phyloP scores from a whole-genome alignment of 2,329 filamentous ascomycete genomes.

The Talaromyces sp. region DNA sequence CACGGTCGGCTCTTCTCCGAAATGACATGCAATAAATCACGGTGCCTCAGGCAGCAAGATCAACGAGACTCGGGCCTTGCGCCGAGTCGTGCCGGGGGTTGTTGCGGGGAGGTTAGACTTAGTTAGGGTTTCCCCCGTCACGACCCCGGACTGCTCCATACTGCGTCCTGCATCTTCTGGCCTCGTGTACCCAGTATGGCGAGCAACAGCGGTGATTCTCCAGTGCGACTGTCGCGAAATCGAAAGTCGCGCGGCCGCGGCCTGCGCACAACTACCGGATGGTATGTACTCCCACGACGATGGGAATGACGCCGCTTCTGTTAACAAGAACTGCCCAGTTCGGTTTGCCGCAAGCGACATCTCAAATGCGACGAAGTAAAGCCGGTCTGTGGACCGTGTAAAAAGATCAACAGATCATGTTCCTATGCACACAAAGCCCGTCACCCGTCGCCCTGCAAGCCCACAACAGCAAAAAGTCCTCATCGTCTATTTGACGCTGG shows the following conservation, averaged over 20 bases:
- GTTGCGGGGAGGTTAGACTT: background rate
- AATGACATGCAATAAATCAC: background rate
- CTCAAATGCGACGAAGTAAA: conserved; percentile 23
- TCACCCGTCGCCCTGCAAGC: background rate
- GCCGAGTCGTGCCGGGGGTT: background rate
- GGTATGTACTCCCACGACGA: conserved; percentile 5
- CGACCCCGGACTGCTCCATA: background rate
- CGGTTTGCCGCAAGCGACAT: conserved; percentile 19
- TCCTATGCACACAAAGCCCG: conserved; percentile 7
- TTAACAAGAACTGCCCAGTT: conserved; percentile 6
- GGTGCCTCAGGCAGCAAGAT: background rate
- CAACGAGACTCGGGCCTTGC: background rate
- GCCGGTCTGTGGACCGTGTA: conserved; percentile 19
- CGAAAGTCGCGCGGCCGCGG: conserved; percentile 15
- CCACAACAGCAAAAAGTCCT: background rate
- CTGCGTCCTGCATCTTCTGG: background rate
- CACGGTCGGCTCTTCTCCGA: background rate
- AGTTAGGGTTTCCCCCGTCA: background rate
- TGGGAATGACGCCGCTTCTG: background rate
- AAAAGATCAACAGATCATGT: conserved; percentile 15
- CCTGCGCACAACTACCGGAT: conserved; percentile 15
- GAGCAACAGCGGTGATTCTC: too few species aligned
- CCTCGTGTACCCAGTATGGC: too few species aligned
- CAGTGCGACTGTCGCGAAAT: conserved; percentile 7
- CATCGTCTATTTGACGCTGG: too few species aligned